Conservation (phyloP, 352 stramenopile species). For the Globisporangium okanoganense region DNA sequence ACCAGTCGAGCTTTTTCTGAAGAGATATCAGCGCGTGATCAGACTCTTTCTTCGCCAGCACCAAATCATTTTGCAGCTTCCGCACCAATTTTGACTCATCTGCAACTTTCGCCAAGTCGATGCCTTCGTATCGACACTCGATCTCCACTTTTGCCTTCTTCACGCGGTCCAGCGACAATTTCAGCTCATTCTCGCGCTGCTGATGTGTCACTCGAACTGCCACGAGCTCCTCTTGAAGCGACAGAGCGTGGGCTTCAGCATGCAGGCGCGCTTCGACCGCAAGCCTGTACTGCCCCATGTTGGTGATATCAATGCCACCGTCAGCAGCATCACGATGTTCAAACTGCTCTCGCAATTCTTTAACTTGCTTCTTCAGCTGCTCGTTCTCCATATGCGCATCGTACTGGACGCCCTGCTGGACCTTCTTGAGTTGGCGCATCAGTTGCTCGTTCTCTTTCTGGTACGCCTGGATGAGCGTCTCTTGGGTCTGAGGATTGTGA, state of each 20-base stretch:
- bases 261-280: constrained; percentile 61
- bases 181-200: constrained; percentile 61
- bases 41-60: constrained; percentile 44
- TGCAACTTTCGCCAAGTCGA: constrained; percentile 58
- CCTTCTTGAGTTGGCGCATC: constrained; percentile 71
- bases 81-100: constrained; percentile 46
- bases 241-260: constrained; percentile 47
- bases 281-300: constrained; percentile 40
- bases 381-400: constrained; percentile 79
- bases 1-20: constrained; percentile 85
- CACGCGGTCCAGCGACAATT: constrained; percentile 62
- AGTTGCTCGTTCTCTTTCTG: constrained; percentile 82
- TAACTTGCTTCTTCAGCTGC: constrained; percentile 43
- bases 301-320: constrained; percentile 18
- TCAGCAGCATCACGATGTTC: constrained; percentile 14
- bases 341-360: constrained; percentile 32
- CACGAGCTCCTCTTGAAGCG: constrained; percentile 60
- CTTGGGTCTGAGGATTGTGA: constrained; percentile 41
- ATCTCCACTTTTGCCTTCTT: constrained; percentile 82
- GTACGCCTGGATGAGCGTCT: constrained; percentile 72
- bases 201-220: constrained; percentile 29
- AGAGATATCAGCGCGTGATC: constrained; percentile 39
- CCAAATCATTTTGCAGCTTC: constrained; percentile 40
- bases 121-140: constrained; percentile 73
- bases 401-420: constrained; percentile 57